Conservation (phyloP, 805 yeast species). For the Ogataea pini region DNA sequence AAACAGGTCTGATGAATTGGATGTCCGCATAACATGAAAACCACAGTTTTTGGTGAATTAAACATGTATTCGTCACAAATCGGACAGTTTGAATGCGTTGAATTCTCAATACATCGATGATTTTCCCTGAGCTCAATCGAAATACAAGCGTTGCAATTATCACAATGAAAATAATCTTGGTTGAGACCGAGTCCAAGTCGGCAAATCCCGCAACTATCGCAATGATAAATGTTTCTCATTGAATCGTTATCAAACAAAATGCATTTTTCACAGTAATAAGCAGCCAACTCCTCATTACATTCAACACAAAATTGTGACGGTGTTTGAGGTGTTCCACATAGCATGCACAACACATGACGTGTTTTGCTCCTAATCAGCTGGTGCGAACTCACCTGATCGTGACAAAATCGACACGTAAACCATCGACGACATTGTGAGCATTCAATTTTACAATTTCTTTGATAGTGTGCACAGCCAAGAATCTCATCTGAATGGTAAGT, state of each 20-base stretch:
- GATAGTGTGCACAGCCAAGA: conserved; percentile 83
- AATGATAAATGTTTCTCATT: conserved; percentile 81
- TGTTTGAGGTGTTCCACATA: conserved; percentile 71
- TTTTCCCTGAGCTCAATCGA: conserved; percentile 73
- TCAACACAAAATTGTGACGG: conserved; percentile 68
- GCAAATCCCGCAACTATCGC: conserved; percentile 91
- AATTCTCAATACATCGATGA: conserved; percentile 82
- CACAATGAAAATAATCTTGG: conserved; percentile 89
- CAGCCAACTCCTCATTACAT: conserved; percentile 69
- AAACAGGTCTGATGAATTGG: conserved; percentile 87
- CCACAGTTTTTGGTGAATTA: conserved; percentile 77
- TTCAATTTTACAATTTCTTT: conserved; percentile 78
- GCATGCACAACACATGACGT: conserved; percentile 76
- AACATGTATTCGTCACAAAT: conserved; percentile 91
- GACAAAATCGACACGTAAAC: conserved; percentile 85
- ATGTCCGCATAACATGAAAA: conserved; percentile 93
- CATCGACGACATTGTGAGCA: conserved; percentile 75
- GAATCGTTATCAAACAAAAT: conserved; percentile 80
- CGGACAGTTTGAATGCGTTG: conserved; percentile 91
- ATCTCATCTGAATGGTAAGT: conserved; percentile 47
- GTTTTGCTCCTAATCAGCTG: conserved; percentile 61
- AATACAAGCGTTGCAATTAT: conserved; percentile 85
- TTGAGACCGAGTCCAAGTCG: conserved; percentile 86
- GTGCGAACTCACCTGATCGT: conserved; percentile 61
- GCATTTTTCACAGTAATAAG: conserved; percentile 77